Percentiles rank a stretch among this genome's conserved stretches.
Evolutionary conservation across 2,329 filamentous ascomycete genomes (phyloP).

Genomic region (Claviceps monticola): DNA sequence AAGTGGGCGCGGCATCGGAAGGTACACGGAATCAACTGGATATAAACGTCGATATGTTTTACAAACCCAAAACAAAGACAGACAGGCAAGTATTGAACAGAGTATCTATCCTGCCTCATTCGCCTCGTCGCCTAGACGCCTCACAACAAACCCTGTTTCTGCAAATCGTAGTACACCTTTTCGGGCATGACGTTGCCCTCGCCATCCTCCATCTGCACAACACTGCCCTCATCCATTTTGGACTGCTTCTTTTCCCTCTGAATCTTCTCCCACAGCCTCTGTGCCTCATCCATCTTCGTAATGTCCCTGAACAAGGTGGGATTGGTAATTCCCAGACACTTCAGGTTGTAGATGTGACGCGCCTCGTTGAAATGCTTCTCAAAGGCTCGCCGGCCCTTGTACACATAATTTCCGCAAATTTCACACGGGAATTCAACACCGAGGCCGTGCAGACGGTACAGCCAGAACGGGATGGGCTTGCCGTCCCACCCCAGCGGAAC

Average conservation of each 20-base stretch:
- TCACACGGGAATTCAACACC: conserved; percentile 93
- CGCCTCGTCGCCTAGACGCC: background rate
- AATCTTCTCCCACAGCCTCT: conserved; percentile 86
- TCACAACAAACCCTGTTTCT: conserved; percentile 77
- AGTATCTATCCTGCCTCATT: background rate
- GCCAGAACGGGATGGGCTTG: conserved; percentile 97
- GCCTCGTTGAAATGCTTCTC: conserved; percentile 98
- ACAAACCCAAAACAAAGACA: background rate
- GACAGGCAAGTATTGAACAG: background rate
- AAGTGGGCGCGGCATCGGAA: too few relatives aligned
- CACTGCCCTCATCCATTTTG: conserved; percentile 61
- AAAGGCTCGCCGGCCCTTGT: conserved; percentile 90
- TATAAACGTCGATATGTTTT: background rate
- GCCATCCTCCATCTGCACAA: conserved; percentile 97
- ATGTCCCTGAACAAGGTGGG: conserved; percentile 89
- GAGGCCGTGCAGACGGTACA: conserved; percentile 91
- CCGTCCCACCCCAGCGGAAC: conserved; percentile 94
- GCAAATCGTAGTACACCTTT: conserved; percentile 91
- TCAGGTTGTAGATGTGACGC: conserved; percentile 82
- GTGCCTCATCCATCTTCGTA: conserved; percentile 77
- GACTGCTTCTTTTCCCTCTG: conserved; percentile 71
- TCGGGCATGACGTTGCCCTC: conserved; percentile 98
- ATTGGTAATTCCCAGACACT: conserved; percentile 87
- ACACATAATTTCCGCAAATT: conserved; percentile 96
- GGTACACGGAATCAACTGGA: too few relatives aligned